Evolutionary conservation across 1,284 basidiomycete genomes (phyloP).

Genomic region (Cystobasidiaceae sp.): DNA sequence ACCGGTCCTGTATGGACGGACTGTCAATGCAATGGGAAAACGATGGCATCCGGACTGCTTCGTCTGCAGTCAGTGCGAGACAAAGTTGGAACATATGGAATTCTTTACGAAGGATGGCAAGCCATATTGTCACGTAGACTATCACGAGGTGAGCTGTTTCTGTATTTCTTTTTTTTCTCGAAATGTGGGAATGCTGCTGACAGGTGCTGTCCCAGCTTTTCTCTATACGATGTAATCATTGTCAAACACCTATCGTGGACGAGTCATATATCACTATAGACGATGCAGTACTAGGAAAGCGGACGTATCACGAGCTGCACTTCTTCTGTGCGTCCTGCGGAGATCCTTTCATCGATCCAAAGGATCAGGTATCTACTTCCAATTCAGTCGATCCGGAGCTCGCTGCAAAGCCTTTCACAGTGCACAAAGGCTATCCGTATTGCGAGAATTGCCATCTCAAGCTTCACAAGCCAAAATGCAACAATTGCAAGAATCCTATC

Average conservation of each 20-base stretch:
- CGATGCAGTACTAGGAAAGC: conserved; percentile 62
- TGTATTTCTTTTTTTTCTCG: not conserved
- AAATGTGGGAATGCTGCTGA: not conserved
- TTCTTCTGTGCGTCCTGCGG: conserved; percentile 99
- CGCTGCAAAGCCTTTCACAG: conserved; percentile 64
- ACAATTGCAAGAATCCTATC: conserved; percentile 75
- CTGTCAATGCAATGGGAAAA: conserved; percentile 80
- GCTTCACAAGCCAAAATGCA: conserved; percentile 82
- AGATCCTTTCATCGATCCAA: conserved; percentile 80
- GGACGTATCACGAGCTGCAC: conserved; percentile 87
- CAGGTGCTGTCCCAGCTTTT: conserved; percentile 61
- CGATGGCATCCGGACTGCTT: conserved; percentile 94
- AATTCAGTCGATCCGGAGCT: conserved; percentile 44
- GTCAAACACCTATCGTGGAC: conserved; percentile 91
- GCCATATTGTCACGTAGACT: conserved; percentile 91
- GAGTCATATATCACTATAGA: conserved; percentile 89
- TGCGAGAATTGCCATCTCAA: conserved; percentile 88
- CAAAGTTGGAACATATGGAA: conserved; percentile 85
- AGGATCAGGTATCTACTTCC: conserved; percentile 39
- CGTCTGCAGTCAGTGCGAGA: conserved; percentile 70
- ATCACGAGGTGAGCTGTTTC: conserved; percentile 85
- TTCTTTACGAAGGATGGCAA: conserved; percentile 86
- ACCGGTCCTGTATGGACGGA: conserved; percentile 75
- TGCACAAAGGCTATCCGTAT: conserved; percentile 89
- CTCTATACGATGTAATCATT: conserved; percentile 89